Conservation (phyloP, 495 filamentous ascomycete genomes). For the Hypomontagnella monticulosa region DNA sequence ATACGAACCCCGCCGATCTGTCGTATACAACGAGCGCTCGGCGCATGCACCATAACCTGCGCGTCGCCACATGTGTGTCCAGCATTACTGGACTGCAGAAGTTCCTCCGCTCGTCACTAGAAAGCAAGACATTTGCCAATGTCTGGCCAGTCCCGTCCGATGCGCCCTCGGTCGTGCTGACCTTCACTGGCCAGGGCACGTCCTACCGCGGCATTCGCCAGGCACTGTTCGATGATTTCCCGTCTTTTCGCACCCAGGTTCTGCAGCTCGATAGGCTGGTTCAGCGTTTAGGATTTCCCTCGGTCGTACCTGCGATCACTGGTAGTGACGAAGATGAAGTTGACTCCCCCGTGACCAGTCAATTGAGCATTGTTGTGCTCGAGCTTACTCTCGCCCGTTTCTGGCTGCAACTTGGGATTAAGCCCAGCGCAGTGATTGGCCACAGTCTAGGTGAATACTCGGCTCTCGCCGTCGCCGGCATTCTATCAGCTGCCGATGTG, state of each 20-base stretch:
- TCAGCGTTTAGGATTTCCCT: constrained; percentile 65
- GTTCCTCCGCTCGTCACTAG: neutral
- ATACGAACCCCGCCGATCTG: constrained; percentile 49
- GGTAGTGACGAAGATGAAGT: constrained; percentile 50
- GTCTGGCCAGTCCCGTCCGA: too few relatives aligned
- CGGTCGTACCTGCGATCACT: constrained; percentile 63
- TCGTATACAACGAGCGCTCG: constrained; percentile 80
- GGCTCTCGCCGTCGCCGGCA: constrained; percentile 72
- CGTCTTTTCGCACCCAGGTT: constrained; percentile 66
- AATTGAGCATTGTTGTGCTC: constrained; percentile 71
- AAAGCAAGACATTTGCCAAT: too few relatives aligned
- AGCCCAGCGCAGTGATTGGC: constrained; percentile 72
- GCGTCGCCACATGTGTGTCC: constrained; percentile 60
- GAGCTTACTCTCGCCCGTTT: constrained; percentile 76
- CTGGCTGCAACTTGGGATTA: constrained; percentile 73
- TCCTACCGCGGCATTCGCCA: constrained; percentile 65
- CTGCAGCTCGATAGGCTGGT: constrained; percentile 67
- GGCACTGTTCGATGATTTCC: constrained; percentile 64
- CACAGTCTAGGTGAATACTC: constrained; percentile 82
- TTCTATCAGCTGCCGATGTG: constrained; percentile 70
- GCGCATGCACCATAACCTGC: constrained; percentile 71
- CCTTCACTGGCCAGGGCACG: constrained; percentile 52
- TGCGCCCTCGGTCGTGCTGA: constrained; percentile 46
- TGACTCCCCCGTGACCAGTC: constrained; percentile 68
- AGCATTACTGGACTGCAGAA: constrained; percentile 42